Base-by-base conservation (phyloP, 148 eudicot species). In the Rhododendron simsii region DNA sequence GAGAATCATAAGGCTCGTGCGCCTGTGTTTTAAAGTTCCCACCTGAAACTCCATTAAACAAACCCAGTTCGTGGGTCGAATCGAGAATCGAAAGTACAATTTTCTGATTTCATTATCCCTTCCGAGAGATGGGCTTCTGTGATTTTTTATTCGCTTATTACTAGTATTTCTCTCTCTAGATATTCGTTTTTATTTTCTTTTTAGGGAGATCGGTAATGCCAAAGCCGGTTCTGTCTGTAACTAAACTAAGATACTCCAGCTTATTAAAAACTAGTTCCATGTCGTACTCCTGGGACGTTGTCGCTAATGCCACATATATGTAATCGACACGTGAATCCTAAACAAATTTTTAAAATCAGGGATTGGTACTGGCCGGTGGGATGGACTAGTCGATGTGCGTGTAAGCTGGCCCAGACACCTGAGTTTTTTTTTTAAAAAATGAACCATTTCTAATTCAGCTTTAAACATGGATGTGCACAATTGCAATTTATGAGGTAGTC, bases 21-120 rank as follows among this genome's bases (percentile, higher is more conserved):
- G 83, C 9, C 3, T 14, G 20, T 15, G 18, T 45, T 47, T 45
- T 45, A 11, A 47, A 45, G 26, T 79, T 9, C 81, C 28, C 81
- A 78, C 47, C 57, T 78, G 30, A 23, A 47, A 47, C 81, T 78
- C 30, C 28, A 44, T 45, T 41, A 41, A 80, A 80, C 55, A 48
- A 80, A 3, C 13, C 1, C 16, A 81, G 67, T 55, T 81, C 30
- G 14, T 35, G 14, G 20, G 0, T 44, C 14, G 26, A 14, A 18
- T 37, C 84, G 84, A 81, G 48, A 39, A 59, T 37, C 7, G 7
- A 2, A 81, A 81, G 84, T 81, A 81, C 84, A 81, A 81, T 20
- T 10, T 81, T 20, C 14, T 11, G 30, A 57, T 18, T 59, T 81
- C 65, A 37, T 81, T 59, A 55, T 4, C 35, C 0, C 23, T 7